Evolutionary conservation across 1,284 basidiomycete genomes (phyloP).

Genomic region (Rhizoctonia solani): DNA sequence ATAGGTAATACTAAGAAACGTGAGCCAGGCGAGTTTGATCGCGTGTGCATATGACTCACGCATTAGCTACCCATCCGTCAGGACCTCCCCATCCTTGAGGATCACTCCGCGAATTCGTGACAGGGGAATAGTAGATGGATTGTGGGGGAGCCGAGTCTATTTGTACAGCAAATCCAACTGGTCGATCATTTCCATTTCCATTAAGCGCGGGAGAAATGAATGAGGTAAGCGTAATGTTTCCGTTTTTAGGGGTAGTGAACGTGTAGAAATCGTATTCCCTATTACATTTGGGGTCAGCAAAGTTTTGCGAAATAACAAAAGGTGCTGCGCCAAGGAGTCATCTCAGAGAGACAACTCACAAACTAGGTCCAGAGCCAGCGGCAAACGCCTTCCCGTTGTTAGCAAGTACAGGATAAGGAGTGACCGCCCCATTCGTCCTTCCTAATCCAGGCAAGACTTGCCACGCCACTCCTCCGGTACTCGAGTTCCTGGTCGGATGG

Average conservation of each 20-base stretch:
- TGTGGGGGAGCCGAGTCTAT: conserved; percentile 53
- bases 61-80: conserved; percentile 61
- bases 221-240: conserved; percentile 54
- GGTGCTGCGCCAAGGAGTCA: no score
- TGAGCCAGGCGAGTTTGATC: not conserved
- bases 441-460: conserved; percentile 62
- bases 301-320: no score
- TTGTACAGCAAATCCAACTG: conserved; percentile 60
- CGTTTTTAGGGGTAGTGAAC: conserved; percentile 55
- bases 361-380: conserved; percentile 61
- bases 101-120: conserved; percentile 54
- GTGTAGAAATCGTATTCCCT: conserved; percentile 70
- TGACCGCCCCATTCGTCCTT: conserved; percentile 61
- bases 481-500: conserved; percentile 58
- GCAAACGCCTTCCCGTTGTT: conserved; percentile 59
- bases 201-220: conserved; percentile 66
- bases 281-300: not conserved
- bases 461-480: conserved; percentile 60
- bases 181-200: conserved; percentile 56
- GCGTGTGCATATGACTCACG: conserved; percentile 28
- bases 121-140: conserved; percentile 58
- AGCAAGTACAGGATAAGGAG: conserved; percentile 60
- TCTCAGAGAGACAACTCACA: no score
- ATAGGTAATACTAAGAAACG: conserved; percentile 46
- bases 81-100: conserved; percentile 55